Base-by-base conservation (phyloP, 768 basidiomycete species). In the Panus rudis region DNA sequence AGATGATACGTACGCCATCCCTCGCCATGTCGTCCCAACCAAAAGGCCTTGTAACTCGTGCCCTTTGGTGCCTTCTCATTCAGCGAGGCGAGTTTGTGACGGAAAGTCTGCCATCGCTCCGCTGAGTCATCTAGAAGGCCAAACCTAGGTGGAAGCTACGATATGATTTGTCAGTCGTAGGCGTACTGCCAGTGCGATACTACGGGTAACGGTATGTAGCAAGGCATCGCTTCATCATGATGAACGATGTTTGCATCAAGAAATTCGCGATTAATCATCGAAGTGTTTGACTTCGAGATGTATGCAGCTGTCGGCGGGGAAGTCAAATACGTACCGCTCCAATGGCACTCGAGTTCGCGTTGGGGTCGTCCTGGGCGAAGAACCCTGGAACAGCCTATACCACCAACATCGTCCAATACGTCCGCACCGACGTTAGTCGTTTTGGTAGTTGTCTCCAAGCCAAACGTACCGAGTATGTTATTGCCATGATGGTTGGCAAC, bases 11-110 rank as follows among this genome's bases (percentile, higher is more conserved):
- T 58, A 85, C 84, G 84, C 52, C 70, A 75, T 42, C 84, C 86
- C 59, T 88, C 66, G 1, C 86, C 86, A 48, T 90, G 86, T 50
- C 86, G 67, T 2, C 73, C 75, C 2, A 87, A 59, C 45, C 81
- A 74, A 42, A 88, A 64, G 11, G 84, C 64, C 52, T 87, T 89
- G 63, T 79, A 81, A 10, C 60, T 60, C 19, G 65, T 66, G 2
- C 60, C 63, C 0, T 52, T 39, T 2, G 60, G 57, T 1, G 74
- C 69, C 3, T 51, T 48, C 1, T 53, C 47, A 45, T 83, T 81
- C 43, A 87, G 56, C n/a, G 59, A 45, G 4, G 57, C 43, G n/a
- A 88, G 59, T 7, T 63, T 51, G 1, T 49, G 39, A 20, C 59
- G 52, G 45, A 84, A 68, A 6, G 49, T 67, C 5, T 48, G 41